Percentiles rank a stretch among this genome's conserved stretches.
phyloP scores from a whole-genome alignment of 2,329 filamentous ascomycete species.

The Trichophyton simii region DNA sequence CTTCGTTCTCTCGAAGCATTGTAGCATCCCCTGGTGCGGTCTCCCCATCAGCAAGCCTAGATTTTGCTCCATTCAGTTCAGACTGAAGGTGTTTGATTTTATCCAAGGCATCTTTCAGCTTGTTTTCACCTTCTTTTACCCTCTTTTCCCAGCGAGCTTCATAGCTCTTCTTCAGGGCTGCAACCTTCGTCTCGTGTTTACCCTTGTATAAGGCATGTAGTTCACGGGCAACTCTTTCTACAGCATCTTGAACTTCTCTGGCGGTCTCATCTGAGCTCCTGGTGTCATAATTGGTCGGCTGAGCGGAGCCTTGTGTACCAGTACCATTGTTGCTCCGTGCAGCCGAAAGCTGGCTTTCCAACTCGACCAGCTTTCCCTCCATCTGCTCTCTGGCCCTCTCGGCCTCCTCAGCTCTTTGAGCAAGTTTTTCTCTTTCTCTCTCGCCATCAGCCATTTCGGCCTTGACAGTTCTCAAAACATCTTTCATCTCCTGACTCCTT shows the following conservation, averaged over 20 bases:
- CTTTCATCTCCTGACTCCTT: slow-evolving; percentile 74
- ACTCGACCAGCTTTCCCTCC: slow-evolving; percentile 34
- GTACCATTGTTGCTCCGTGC: slow-evolving; percentile 24
- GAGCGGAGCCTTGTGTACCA: slow-evolving; percentile 18
- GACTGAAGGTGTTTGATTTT: slow-evolving; percentile 64
- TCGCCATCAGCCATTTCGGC: slow-evolving; percentile 68
- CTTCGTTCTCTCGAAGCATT: slow-evolving; percentile 41
- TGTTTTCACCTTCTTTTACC: slow-evolving; percentile 61
- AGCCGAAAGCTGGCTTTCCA: slow-evolving; percentile 35
- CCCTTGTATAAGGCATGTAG: slow-evolving; percentile 88
- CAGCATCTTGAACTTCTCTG: slow-evolving; percentile 66
- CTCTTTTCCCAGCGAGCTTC: slow-evolving; percentile 84
- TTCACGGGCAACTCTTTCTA: slow-evolving; percentile 87
- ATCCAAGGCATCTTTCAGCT: slow-evolving; percentile 54
- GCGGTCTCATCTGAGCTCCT: slow-evolving; percentile 38
- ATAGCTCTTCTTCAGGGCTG: slow-evolving; percentile 69
- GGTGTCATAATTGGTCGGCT: slow-evolving; percentile 19
- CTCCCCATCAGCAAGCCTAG: slow-evolving; percentile 35
- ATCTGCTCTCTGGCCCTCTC: slow-evolving; percentile 46
- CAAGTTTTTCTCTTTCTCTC: slow-evolving; percentile 67
- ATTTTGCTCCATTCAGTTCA: slow-evolving; percentile 54
- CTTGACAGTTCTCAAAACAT: slow-evolving; percentile 63
- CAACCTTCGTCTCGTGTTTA: slow-evolving; percentile 94
- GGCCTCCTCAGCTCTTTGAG: slow-evolving; percentile 61
- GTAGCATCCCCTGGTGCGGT: slow-evolving; percentile 34